Conservation (phyloP, 352 stramenopile species). For the Phytophthora vignae region DNA sequence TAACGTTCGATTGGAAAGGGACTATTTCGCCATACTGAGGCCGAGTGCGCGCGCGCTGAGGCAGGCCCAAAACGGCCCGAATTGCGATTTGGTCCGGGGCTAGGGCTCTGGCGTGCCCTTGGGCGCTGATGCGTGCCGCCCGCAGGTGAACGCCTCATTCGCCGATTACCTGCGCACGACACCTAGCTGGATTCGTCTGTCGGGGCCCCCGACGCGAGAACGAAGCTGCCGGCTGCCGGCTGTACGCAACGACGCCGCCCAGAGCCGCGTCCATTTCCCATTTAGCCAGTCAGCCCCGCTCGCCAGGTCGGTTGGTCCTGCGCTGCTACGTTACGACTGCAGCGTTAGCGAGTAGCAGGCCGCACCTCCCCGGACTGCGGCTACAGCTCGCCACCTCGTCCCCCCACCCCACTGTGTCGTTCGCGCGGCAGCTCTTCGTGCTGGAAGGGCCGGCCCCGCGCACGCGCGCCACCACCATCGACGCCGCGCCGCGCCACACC, state of each 20-base stretch:
- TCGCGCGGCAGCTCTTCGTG: background rate
- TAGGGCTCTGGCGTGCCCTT: conserved; percentile 21
- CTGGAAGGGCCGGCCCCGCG: background rate
- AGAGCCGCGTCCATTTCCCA: conserved; percentile 29
- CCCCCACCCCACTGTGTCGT: background rate
- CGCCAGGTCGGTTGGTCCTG: too few species aligned
- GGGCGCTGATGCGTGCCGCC: conserved; percentile 18
- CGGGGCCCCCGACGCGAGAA: background rate
- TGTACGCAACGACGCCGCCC: conserved; percentile 6
- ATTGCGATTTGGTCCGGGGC: conserved; percentile 8
- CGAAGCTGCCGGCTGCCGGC: conserved; percentile 2
- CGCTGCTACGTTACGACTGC: too few species aligned
- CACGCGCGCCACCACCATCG: conserved; percentile 15
- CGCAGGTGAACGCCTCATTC: conserved; percentile 34
- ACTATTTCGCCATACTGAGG: background rate
- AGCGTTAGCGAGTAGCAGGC: too few species aligned
- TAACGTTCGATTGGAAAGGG: conserved; percentile 46
- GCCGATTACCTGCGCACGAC: conserved; percentile 36
- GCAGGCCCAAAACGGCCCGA: conserved; percentile 20
- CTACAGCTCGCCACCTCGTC: background rate
- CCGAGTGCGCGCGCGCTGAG: background rate
- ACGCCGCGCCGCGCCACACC: conserved; percentile 2
- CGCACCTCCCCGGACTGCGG: background rate
- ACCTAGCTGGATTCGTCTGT: conserved; percentile 31
- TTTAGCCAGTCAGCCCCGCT: conserved; percentile 31